Percentiles rank a stretch among this genome's conserved stretches.
These are phyloP conservation scores for Paraglomus brasilianum DNA, from an alignment of 192 early-diverging fungal species.

Conservation along the genomic window DNA sequence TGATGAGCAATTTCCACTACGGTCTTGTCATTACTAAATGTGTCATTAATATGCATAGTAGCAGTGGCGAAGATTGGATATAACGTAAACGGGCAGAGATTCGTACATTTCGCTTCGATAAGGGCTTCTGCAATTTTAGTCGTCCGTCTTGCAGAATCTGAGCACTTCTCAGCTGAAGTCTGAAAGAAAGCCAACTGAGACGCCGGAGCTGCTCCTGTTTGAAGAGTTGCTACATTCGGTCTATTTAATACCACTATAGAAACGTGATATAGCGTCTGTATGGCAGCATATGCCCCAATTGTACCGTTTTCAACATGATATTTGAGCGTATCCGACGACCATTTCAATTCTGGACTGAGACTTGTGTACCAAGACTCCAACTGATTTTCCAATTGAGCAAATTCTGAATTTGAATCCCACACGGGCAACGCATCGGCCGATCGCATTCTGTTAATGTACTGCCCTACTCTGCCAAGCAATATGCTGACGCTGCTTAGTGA, in stretches of 20 bases:
- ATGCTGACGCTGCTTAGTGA: conserved; percentile 42
- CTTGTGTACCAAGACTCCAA: conserved; percentile 42
- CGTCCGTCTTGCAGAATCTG: conserved; percentile 41
- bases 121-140: conserved; percentile 43
- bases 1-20: conserved; percentile 42
- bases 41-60: conserved; percentile 52
- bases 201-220: conserved; percentile 28
- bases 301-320: conserved; percentile 31
- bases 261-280: conserved; percentile 50
- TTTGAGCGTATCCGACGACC: conserved; percentile 42
- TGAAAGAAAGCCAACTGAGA: conserved; percentile 38
- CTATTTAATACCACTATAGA: conserved; percentile 49
- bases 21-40: conserved; percentile 38
- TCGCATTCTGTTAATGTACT: conserved; percentile 46
- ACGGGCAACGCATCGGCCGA: conserved; percentile 37
- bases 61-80: conserved; percentile 52
- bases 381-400: conserved; percentile 38
- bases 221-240: conserved; percentile 40
- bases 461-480: conserved; percentile 45
- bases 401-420: conserved; percentile 47
- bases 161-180: conserved; percentile 40
- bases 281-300: conserved; percentile 38
- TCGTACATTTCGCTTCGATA: conserved; percentile 25
- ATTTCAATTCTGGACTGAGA: conserved; percentile 35
- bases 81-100: conserved; percentile 45